Conservation (phyloP, 73 alveolate genomes). For the Paraurostyla sp. region DNA sequence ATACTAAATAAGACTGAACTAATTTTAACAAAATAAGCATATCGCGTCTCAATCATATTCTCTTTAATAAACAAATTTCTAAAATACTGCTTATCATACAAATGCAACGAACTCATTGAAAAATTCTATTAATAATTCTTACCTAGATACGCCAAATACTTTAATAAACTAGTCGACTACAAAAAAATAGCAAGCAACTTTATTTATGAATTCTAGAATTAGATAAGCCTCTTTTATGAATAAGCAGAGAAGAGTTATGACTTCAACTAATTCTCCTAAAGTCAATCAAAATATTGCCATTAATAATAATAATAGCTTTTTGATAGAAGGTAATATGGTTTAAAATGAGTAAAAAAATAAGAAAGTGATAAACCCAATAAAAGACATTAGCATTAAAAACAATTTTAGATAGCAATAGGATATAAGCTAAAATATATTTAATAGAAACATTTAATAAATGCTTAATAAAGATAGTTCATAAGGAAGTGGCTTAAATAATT, state of each 20-base stretch:
- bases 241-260: constrained; percentile 2
- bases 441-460: neutral
- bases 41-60: neutral
- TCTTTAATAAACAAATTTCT: neutral
- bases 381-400: no score
- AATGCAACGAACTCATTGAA: neutral
- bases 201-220: constrained; percentile 40
- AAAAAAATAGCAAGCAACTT: neutral
- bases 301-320: neutral
- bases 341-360: neutral
- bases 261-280: constrained; percentile 43
- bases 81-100: neutral
- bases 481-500: neutral
- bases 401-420: no score
- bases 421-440: neutral
- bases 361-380: neutral
- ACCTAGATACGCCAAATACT: neutral
- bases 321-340: neutral
- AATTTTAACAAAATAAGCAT: neutral
- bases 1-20: neutral
- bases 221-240: neutral
- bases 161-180: neutral
- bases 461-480: no score
- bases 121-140: neutral
- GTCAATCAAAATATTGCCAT: neutral